Percentiles rank a stretch among this genome's conserved stretches.
Conservation (phyloP, 1,284 basidiomycete genomes). For the Malassezia dermatis region DNA sequence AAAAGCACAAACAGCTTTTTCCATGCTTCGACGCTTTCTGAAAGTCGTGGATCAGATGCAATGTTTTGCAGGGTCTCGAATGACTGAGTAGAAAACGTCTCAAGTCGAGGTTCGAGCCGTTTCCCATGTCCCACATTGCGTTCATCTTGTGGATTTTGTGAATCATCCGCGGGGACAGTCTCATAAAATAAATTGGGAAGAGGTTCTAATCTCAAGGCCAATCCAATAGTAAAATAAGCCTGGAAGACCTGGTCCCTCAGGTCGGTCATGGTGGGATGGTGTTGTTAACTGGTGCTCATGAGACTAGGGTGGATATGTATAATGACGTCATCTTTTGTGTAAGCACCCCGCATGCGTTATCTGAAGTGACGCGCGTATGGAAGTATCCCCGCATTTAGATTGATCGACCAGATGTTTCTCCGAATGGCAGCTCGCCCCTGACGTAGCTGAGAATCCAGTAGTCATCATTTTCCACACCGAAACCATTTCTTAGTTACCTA, state of each 20-base stretch:
- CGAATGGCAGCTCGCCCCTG: no score
- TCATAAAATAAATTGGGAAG: slow-evolving; percentile 31
- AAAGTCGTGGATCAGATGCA: slow-evolving; percentile 22
- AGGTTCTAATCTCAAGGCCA: slow-evolving; percentile 35
- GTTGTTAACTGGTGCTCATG: neutral
- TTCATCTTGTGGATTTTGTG: slow-evolving; percentile 11
- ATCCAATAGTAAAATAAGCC: slow-evolving; percentile 33
- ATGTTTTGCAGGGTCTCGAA: slow-evolving; percentile 27
- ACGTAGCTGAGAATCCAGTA: no score
- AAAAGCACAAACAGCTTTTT: slow-evolving; percentile 29
- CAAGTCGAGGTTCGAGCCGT: slow-evolving; percentile 23
- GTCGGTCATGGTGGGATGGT: neutral
- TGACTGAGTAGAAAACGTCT: slow-evolving; percentile 21
- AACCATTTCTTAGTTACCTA: no score
- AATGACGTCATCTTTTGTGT: neutral
- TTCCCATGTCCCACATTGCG: slow-evolving; percentile 22
- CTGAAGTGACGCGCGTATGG: neutral
- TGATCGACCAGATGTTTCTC: no score
- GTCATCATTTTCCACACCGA: no score
- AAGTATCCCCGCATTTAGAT: neutral
- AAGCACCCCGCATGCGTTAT: neutral
- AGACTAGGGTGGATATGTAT: neutral
- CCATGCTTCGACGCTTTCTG: slow-evolving; percentile 25
- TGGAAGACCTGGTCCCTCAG: neutral
- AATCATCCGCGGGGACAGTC: slow-evolving; percentile 16